These are phyloP conservation scores for Cryomyces minteri DNA, from an alignment of 495 filamentous ascomycete species.

Conservation along the genomic window DNA sequence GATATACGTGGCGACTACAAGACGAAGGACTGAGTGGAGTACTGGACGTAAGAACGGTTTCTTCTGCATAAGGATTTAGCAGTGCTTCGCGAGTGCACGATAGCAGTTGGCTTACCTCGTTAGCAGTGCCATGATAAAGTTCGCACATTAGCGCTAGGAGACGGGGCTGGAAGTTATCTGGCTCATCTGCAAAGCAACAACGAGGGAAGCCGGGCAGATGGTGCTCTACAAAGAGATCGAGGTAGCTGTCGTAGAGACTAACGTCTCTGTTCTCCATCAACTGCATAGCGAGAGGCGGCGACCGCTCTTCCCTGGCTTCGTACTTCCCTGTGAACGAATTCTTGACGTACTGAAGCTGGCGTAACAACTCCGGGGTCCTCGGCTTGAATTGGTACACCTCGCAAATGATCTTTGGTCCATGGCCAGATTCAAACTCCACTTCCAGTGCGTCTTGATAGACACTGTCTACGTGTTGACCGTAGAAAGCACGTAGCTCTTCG, in stretches of 20 bases:
- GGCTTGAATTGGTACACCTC: conserved; percentile 21
- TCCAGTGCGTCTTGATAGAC: background rate
- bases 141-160: conserved; percentile 16
- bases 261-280: conserved; percentile 17
- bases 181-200: conserved; percentile 15
- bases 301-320: conserved; percentile 6
- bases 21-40: conserved; percentile 16
- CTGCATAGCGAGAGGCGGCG: conserved; percentile 19
- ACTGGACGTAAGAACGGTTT: background rate
- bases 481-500: conserved; percentile 14
- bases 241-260: conserved; percentile 14
- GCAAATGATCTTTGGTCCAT: conserved; percentile 8
- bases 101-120: background rate
- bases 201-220: conserved; percentile 9
- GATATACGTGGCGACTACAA: conserved; percentile 20
- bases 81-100: background rate
- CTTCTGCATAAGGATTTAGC: background rate
- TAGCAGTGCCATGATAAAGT: conserved; percentile 1
- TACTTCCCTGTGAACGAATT: conserved; percentile 6
- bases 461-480: conserved; percentile 4
- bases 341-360: conserved; percentile 16
- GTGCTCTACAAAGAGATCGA: conserved; percentile 5
- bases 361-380: conserved; percentile 9
- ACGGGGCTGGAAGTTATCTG: conserved; percentile 15
- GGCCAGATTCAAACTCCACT: background rate